Evolutionary conservation across 345 rosid genomes (phyloP).

Genomic region (Gossypium mustelinum): DNA sequence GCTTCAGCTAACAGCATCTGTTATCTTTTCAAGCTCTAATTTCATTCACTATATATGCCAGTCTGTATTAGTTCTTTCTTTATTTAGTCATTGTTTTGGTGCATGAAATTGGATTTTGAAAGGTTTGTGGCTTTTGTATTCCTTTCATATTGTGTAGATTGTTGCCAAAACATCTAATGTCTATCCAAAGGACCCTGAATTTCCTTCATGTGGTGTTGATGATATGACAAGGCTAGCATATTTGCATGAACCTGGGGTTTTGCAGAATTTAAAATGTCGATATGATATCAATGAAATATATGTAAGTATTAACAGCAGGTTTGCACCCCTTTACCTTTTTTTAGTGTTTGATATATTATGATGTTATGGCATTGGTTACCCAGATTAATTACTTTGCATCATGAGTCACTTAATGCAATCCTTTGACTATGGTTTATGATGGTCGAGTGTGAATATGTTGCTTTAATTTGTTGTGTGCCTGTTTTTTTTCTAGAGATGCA

Average conservation of each 20-base stretch:
- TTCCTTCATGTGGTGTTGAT: slow-evolving; percentile 82
- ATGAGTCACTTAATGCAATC: background rate
- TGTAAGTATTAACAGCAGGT: slow-evolving; percentile 47
- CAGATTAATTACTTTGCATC: background rate
- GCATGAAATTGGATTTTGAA: slow-evolving; percentile 7
- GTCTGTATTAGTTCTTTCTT: slow-evolving; percentile 9
- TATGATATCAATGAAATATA: slow-evolving; percentile 83
- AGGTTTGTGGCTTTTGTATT: background rate
- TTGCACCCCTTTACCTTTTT: slow-evolving; percentile 1
- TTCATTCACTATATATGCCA: background rate
- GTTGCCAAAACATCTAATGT: slow-evolving; percentile 51
- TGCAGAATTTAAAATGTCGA: slow-evolving; percentile 68
- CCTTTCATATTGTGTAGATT: slow-evolving; percentile 41
- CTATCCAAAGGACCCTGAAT: slow-evolving; percentile 83
- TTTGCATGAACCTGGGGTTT: slow-evolving; percentile 95
- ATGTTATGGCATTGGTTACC: background rate
- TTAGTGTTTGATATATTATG: background rate
- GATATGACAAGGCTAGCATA: slow-evolving; percentile 97
- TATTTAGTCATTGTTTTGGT: background rate
- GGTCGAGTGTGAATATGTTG: background rate
- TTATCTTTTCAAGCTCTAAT: background rate
- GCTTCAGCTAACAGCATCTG: background rate
- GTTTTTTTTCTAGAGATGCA: background rate
- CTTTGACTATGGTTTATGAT: background rate
- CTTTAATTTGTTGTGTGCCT: background rate